These are phyloP conservation scores for Paraphaeosphaeria minitans DNA, from an alignment of 2,329 filamentous ascomycete genomes.

Conservation along the genomic window DNA sequence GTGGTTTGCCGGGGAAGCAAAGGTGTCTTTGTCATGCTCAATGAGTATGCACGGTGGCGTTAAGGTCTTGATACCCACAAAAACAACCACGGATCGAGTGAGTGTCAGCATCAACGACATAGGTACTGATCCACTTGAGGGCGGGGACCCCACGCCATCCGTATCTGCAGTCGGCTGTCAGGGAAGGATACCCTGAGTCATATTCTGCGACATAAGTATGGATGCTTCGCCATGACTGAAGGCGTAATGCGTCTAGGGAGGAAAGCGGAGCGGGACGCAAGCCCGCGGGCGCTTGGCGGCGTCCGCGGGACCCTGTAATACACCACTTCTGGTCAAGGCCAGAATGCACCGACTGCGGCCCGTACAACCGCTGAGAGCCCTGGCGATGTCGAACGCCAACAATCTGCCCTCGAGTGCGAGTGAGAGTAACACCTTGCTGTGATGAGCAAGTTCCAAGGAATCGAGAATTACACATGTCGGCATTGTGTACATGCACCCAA, in stretches of 20 bases:
- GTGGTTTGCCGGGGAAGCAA: neutral
- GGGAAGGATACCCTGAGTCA: neutral
- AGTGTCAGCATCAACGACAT: neutral
- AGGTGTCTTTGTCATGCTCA: slow-evolving; percentile 4
- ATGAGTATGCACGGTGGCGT: neutral
- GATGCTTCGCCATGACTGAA: slow-evolving; percentile 1
- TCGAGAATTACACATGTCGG: neutral
- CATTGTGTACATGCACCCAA: slow-evolving; percentile 9
- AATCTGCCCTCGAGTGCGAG: slow-evolving; percentile 1
- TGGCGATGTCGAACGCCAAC: slow-evolving; percentile 8
- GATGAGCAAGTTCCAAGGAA: neutral
- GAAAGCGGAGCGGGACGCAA: slow-evolving; percentile 22
- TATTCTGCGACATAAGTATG: slow-evolving; percentile 4
- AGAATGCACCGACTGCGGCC: slow-evolving; percentile 12
- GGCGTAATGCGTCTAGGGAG: slow-evolving; percentile 1
- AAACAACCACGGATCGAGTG: neutral
- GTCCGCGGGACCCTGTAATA: slow-evolving; percentile 6
- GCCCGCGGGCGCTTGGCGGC: slow-evolving; percentile 15
- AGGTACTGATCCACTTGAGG: neutral
- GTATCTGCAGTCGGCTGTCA: neutral
- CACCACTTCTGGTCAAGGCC: neutral
- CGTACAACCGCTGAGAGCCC: slow-evolving; percentile 19
- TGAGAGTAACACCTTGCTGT: neutral
- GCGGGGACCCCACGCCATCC: neutral
- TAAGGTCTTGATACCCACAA: neutral